Conservation (phyloP, 2,329 filamentous ascomycete species). For the Aspergillus oerlinghausenensis region DNA sequence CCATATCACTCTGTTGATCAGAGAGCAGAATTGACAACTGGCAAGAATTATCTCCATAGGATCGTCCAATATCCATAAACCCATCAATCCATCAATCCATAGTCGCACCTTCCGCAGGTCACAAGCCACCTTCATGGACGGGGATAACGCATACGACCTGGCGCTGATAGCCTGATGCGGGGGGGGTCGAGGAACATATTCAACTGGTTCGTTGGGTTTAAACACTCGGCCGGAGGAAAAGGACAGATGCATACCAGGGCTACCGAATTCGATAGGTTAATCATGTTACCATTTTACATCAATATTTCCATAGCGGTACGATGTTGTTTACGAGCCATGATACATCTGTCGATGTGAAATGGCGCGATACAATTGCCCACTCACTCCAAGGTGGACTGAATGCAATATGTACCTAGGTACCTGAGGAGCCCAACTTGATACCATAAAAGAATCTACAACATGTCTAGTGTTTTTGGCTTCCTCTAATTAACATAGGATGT, state of each 20-base stretch:
- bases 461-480: background rate
- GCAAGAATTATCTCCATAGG: background rate
- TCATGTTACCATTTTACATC: background rate
- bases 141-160: constrained; percentile 13
- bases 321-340: background rate
- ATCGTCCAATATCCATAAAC: background rate
- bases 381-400: background rate
- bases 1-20: background rate
- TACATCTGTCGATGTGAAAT: background rate
- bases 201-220: constrained; percentile 19
- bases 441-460: background rate
- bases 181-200: constrained; percentile 21
- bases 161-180: constrained; percentile 12
- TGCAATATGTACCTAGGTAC: background rate
- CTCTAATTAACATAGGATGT: background rate
- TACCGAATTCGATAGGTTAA: too few species aligned
- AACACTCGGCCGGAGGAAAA: constrained; percentile 7
- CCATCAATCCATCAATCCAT: background rate
- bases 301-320: background rate
- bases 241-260: background rate
- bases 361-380: background rate
- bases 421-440: background rate
- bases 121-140: constrained; percentile 8
- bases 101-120: constrained; percentile 7
- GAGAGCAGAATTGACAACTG: background rate